Percentiles rank a stretch among this genome's conserved stretches.
Evolutionary conservation across 2,329 filamentous ascomycete genomes (phyloP).

Genomic region (Colletotrichum liriopes): DNA sequence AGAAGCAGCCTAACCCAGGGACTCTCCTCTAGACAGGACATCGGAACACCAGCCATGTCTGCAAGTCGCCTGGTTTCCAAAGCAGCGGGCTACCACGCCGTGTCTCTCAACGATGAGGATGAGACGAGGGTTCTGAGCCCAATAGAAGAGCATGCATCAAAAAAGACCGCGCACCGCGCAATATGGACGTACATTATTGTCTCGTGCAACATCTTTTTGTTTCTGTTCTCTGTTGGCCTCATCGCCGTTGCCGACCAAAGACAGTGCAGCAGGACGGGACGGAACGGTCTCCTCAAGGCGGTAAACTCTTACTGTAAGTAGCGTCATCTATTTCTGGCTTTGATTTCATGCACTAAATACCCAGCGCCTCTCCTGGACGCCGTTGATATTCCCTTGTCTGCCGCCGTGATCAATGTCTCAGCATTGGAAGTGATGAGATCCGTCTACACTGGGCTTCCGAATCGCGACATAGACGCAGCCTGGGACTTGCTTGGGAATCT

Average conservation of each 20-base stretch:
- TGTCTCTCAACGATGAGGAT: background rate
- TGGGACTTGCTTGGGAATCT: background rate
- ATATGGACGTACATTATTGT: background rate
- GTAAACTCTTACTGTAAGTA: background rate
- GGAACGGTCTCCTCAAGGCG: background rate
- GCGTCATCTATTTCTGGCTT: background rate
- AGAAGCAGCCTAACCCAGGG: too few relatives aligned
- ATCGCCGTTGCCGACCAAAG: background rate
- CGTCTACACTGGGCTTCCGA: background rate
- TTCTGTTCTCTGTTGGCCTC: background rate
- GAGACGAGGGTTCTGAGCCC: background rate
- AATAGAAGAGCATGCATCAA: background rate
- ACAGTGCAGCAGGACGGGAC: background rate
- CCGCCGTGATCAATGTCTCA: background rate
- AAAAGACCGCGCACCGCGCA: background rate
- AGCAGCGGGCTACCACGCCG: too few relatives aligned
- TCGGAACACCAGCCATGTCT: too few relatives aligned
- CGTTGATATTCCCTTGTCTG: background rate
- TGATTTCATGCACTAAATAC: background rate
- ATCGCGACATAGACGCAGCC: background rate
- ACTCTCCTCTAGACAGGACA: too few relatives aligned
- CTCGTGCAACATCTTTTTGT: constrained; percentile 1
- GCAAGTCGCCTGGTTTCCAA: too few relatives aligned
- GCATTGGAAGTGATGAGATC: background rate
- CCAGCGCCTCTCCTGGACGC: background rate